Conservation (phyloP, 208 protist genomes). For the Acanthamoeba sp. region DNA sequence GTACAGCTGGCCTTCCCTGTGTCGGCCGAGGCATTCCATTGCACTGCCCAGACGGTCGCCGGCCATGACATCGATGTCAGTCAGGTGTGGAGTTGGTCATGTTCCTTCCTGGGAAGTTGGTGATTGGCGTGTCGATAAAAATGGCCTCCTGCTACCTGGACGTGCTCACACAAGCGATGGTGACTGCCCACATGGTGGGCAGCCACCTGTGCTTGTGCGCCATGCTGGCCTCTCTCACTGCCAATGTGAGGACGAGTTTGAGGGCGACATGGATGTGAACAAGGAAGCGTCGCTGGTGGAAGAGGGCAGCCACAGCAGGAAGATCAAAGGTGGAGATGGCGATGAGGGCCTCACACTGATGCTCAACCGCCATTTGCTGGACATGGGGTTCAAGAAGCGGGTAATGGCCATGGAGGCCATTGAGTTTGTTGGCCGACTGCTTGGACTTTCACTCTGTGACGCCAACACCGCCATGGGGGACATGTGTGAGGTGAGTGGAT, state of each 20-base stretch:
- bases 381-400: not conserved
- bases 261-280: not conserved
- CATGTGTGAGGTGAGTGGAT: too few relatives aligned
- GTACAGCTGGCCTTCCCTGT: not conserved
- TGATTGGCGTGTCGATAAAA: not conserved
- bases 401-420: not conserved
- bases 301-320: not conserved
- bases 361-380: not conserved
- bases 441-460: not conserved
- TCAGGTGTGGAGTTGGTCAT: not conserved
- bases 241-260: not conserved
- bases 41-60: not conserved
- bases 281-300: not conserved
- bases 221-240: not conserved
- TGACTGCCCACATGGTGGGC: not conserved
- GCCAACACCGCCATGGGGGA: too few relatives aligned
- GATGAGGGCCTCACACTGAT: not conserved
- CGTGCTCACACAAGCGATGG: not conserved
- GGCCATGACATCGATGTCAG: not conserved
- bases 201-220: not conserved
- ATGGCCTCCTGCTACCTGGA: not conserved
- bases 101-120: not conserved
- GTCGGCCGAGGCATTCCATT: not conserved
- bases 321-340: not conserved
- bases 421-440: not conserved